Evolutionary conservation across 2,329 filamentous ascomycete species (phyloP).

Genomic region (Endothia cerciana): DNA sequence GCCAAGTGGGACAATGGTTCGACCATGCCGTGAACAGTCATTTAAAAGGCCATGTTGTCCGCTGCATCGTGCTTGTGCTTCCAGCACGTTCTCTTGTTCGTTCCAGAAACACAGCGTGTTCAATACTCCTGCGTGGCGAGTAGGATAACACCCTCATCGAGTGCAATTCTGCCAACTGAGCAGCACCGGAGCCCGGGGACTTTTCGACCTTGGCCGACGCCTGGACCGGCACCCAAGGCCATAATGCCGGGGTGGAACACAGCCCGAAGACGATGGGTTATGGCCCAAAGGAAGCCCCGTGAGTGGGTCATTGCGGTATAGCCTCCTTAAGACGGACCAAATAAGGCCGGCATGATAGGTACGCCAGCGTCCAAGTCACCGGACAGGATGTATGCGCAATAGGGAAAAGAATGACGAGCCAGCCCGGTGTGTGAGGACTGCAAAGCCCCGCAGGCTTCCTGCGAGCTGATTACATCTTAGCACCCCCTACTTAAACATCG

Average conservation of each 20-base stretch:
- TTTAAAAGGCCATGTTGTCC: background rate
- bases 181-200: slow-evolving; percentile 16
- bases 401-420: slow-evolving; percentile 13
- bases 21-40: background rate
- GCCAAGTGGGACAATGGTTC: slow-evolving; percentile 14
- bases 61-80: background rate
- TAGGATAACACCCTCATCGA: background rate
- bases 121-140: background rate
- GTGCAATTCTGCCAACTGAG: slow-evolving; percentile 14
- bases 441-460: slow-evolving; percentile 11
- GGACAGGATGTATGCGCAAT: slow-evolving; percentile 4
- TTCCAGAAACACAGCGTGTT: background rate
- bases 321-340: slow-evolving; percentile 6
- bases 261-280: slow-evolving; percentile 4
- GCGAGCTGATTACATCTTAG: background rate
- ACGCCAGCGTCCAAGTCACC: slow-evolving; percentile 1
- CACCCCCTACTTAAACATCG: background rate
- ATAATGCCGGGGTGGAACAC: slow-evolving; percentile 2
- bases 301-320: slow-evolving; percentile 2
- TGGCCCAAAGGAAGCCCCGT: background rate
- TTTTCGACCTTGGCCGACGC: slow-evolving; percentile 17
- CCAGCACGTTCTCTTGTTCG: background rate
- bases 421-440: background rate
- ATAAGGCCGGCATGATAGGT: slow-evolving; percentile 7
- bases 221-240: slow-evolving; percentile 5